A percentile compares a stretch with the other conserved stretches of the same genome.
These are phyloP conservation scores for Triticum aestivum DNA, from an alignment of 176 grass and related monocot species.

Conservation along the genomic window DNA sequence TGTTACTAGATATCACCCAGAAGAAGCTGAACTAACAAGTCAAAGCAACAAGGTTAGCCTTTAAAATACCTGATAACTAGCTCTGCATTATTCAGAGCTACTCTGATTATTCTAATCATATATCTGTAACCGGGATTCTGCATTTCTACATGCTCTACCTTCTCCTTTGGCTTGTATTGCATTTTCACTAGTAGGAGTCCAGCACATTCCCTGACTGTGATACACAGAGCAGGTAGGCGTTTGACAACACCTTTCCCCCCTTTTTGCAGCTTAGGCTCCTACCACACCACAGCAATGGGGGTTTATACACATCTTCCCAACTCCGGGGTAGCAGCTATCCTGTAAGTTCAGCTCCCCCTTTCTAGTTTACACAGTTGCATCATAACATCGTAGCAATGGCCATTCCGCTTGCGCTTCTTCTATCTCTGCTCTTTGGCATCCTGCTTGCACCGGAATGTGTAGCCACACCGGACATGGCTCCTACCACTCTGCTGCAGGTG, in stretches of 20 bases:
- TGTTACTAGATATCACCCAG: conserved; percentile 25
- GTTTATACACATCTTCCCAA: conserved; percentile 32
- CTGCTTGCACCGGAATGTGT: conserved; percentile 26
- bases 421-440: conserved; percentile 29
- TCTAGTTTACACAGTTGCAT: conserved; percentile 19
- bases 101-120: conserved; percentile 16
- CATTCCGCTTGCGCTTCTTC: conserved; percentile 15
- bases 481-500: conserved; percentile 53
- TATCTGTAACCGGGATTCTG: neutral
- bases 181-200: conserved; percentile 38
- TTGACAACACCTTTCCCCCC: conserved; percentile 20
- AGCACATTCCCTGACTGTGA: conserved; percentile 30
- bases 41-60: conserved; percentile 48
- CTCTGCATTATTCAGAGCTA: conserved; percentile 23
- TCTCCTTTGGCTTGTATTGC: conserved; percentile 48
- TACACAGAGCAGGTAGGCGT: conserved; percentile 42
- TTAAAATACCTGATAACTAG: conserved; percentile 37
- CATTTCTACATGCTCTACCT: conserved; percentile 33
- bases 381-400: conserved; percentile 43
- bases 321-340: conserved; percentile 16
- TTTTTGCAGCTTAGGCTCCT: conserved; percentile 15
- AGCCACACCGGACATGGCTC: conserved; percentile 25
- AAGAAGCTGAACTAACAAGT: conserved; percentile 45
- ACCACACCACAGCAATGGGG: conserved; percentile 17
- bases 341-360: conserved; percentile 16